phyloP scores from a whole-genome alignment of 176 grass and related monocot species.

The Oryza glaberrima region DNA sequence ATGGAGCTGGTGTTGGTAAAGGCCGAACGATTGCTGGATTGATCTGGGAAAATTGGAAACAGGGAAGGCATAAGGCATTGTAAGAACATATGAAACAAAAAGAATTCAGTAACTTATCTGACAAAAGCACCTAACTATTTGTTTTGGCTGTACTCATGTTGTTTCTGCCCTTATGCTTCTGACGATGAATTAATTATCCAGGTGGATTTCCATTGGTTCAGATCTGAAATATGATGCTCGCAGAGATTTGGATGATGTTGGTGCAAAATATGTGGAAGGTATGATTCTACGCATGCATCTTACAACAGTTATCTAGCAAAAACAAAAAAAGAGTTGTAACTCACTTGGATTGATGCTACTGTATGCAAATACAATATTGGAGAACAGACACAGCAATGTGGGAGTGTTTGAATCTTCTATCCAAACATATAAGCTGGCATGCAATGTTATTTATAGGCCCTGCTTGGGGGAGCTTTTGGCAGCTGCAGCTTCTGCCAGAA shows the following conservation, averaged over 20 bases:
- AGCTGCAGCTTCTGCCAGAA: too few relatives aligned
- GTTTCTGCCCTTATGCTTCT: constrained; percentile 10
- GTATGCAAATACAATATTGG: constrained; percentile 17
- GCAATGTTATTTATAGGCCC: neutral
- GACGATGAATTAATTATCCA: constrained; percentile 39
- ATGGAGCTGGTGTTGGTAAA: constrained; percentile 99
- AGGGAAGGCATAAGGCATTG: constrained; percentile 81
- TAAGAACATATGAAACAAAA: constrained; percentile 52
- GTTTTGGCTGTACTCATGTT: neutral
- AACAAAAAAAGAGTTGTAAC: neutral
- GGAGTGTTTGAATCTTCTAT: constrained; percentile 24
- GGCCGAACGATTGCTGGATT: constrained; percentile 96
- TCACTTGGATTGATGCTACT: neutral
- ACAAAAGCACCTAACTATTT: constrained; percentile 15
- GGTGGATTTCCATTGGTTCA: constrained; percentile 96
- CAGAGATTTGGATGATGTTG: constrained; percentile 98
- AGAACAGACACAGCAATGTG: neutral
- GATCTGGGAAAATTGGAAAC: constrained; percentile 99
- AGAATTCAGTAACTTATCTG: constrained; percentile 19
- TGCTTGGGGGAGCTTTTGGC: too few relatives aligned
- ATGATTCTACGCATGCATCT: constrained; percentile 14
- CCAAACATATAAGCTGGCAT: constrained; percentile 7
- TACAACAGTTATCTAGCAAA: neutral
- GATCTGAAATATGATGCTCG: constrained; percentile 96
- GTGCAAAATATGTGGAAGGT: constrained; percentile 92